These are phyloP conservation scores for Cryphonectria radicalis DNA, from an alignment of 2,329 filamentous ascomycete species.

Conservation along the genomic window DNA sequence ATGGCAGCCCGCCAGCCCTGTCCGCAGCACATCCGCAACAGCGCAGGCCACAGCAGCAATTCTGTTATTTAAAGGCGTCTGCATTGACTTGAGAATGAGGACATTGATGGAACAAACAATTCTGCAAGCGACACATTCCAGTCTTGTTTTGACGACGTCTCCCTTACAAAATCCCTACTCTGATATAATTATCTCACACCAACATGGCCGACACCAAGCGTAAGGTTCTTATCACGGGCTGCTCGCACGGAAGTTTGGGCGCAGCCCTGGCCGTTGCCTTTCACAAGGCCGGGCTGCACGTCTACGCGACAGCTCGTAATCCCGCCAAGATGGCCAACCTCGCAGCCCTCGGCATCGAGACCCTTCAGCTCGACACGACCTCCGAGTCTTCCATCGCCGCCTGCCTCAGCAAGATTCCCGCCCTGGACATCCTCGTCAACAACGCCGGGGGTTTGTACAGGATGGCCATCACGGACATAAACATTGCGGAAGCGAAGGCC, in stretches of 20 bases:
- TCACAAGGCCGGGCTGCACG: conserved; percentile 42
- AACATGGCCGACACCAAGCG: conserved; percentile 7
- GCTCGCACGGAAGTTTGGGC: conserved; percentile 45
- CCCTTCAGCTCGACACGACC: conserved; percentile 47
- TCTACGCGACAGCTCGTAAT: conserved; percentile 47
- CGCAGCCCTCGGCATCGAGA: conserved; percentile 40
- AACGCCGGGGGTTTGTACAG: conserved; percentile 28
- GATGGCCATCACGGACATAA: conserved; percentile 34
- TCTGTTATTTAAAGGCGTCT: neutral
- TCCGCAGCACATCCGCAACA: neutral
- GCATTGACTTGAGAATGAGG: neutral
- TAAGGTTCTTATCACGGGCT: conserved; percentile 44
- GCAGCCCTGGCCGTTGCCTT: conserved; percentile 45
- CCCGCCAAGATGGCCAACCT: conserved; percentile 40
- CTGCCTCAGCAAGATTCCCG: conserved; percentile 33
- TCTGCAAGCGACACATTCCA: neutral
- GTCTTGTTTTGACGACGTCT: neutral
- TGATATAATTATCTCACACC: neutral
- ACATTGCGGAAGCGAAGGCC: conserved; percentile 24
- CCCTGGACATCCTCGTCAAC: conserved; percentile 21
- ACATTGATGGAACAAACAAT: neutral
- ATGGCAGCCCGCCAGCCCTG: neutral
- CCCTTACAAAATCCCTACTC: neutral
- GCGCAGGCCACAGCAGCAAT: neutral
- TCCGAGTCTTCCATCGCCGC: conserved; percentile 39